Conservation (phyloP, 148 eudicot species). For the Vaccinium vitisidaea region DNA sequence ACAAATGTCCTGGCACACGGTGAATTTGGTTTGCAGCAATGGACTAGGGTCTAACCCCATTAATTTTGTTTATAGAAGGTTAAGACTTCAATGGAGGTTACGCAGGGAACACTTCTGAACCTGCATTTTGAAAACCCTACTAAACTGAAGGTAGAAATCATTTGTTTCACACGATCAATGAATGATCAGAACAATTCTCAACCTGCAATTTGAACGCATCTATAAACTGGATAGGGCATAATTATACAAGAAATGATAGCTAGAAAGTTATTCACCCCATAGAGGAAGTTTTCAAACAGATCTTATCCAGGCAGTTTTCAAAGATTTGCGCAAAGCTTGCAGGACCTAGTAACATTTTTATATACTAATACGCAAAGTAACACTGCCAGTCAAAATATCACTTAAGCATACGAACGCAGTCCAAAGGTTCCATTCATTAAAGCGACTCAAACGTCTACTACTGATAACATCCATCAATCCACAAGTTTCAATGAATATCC, state of each 20-base stretch:
- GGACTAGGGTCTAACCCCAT: too few species aligned
- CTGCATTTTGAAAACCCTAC: too few species aligned
- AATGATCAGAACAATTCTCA: background rate
- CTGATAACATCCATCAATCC: background rate
- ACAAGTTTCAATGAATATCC: constrained; percentile 1
- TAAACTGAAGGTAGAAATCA: background rate
- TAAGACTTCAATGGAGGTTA: too few species aligned
- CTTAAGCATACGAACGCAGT: background rate
- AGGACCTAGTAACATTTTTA: background rate
- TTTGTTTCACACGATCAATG: background rate
- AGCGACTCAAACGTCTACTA: background rate
- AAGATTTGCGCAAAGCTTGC: background rate
- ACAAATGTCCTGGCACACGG: too few species aligned
- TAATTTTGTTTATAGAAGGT: too few species aligned
- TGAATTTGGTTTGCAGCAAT: too few species aligned
- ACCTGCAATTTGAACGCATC: background rate
- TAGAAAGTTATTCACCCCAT: background rate
- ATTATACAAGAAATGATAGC: background rate
- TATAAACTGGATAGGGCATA: background rate
- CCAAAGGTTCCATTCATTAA: background rate
- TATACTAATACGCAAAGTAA: background rate
- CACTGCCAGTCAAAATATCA: background rate
- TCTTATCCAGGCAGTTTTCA: background rate
- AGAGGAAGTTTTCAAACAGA: background rate
- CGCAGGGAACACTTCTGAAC: too few species aligned